Base-by-base conservation (phyloP, 768 basidiomycete genomes). In the Tylopilus sp. region DNA sequence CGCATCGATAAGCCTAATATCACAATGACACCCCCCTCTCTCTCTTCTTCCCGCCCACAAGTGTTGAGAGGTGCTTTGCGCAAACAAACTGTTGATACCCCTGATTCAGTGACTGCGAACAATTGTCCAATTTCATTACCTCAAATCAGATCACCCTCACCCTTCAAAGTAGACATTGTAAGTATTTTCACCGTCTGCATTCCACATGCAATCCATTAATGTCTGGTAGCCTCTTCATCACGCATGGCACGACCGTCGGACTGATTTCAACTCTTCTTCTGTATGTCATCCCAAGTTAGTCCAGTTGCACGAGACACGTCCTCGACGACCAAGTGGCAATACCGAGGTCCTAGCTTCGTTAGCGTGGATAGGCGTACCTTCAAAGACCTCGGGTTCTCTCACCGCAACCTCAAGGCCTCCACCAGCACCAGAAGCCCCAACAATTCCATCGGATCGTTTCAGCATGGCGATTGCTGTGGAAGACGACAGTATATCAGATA, bases 401-500 rank as follows among this genome's bases (percentile, higher is more conserved):
- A 26, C 36, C 10, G 20, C 47, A 40, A 15, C 54, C 10, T 22
- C 20, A 36, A 41, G 7, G 23, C 3, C 11, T 43, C 51, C 23
- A 12, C 9, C 12, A 0, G 30, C 23, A 12, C 9, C 12, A 0
- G 30, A 44, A 43, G 50, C 38, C 18, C 12, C 46, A n/a, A 13
- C 26, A 18, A 51, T 31, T 40, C 23, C 45, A 15, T 35, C 53
- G 4, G 52, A 53, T 45, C 44, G 33, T 12, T 17, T 67, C 25
- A 46, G 47, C 46, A 63, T 80, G 42, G 76, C 76, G 2, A 76
- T 74, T 61, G 78, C 75, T 15, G 74, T 81, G 53, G 78, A 73
- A 23, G 75, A 80, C 43, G 74, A 79, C 23, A 73, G 65, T 17
- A 68, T 80, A 44, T 71, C 78, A 3, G 79, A 82, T 59, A 79